A percentile compares a stretch with the other conserved stretches of the same genome.
These are phyloP conservation scores for Naganishia liquefaciens DNA, from an alignment of 1,284 basidiomycete species.

Conservation along the genomic window DNA sequence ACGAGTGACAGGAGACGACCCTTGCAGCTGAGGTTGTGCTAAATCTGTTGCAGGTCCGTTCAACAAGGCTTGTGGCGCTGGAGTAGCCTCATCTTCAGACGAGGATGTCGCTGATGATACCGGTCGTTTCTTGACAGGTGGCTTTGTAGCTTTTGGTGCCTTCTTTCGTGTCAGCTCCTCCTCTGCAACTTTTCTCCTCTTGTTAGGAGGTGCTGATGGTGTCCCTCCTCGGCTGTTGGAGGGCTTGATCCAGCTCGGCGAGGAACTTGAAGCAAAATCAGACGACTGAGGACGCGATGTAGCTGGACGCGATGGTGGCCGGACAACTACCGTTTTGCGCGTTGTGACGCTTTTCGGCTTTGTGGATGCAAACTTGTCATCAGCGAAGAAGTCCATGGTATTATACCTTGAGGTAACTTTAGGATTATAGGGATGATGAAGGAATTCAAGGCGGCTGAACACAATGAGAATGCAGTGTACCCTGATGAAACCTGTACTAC, in stretches of 20 bases:
- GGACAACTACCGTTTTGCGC: conserved; percentile 22
- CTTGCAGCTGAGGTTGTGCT: neutral
- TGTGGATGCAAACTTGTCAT: conserved; percentile 19
- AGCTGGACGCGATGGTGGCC: neutral
- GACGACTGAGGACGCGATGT: neutral
- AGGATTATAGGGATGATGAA: too few relatives aligned
- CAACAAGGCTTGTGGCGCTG: neutral
- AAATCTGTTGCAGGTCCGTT: neutral
- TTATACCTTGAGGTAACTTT: too few relatives aligned
- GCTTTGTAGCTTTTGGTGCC: neutral
- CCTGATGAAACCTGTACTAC: too few relatives aligned
- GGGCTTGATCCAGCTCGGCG: neutral
- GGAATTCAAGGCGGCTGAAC: too few relatives aligned
- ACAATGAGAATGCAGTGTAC: too few relatives aligned
- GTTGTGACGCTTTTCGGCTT: conserved; percentile 11
- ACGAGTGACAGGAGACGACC: conserved; percentile 7
- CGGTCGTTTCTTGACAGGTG: neutral
- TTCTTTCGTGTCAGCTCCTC: conserved; percentile 1
- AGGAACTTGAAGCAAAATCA: neutral
- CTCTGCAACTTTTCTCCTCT: conserved; percentile 5
- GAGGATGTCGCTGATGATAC: conserved; percentile 11
- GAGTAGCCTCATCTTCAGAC: neutral
- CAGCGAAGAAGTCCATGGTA: conserved; percentile 22
- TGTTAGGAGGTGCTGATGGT: conserved; percentile 11
- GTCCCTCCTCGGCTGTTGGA: conserved; percentile 7